Conservation (phyloP, 805 yeast species). For the Brettanomyces anomalus region DNA sequence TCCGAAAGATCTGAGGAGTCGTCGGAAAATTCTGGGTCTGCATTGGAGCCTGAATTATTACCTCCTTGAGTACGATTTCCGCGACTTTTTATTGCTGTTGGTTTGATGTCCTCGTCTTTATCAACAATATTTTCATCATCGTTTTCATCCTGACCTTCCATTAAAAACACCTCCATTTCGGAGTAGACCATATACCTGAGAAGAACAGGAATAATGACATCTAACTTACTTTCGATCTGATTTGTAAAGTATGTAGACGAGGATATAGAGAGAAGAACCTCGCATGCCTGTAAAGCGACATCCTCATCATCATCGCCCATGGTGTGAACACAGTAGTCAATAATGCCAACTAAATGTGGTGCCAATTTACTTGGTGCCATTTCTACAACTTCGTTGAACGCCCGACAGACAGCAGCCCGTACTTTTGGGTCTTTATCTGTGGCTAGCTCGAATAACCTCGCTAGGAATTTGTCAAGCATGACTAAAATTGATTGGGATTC, state of each 20-base stretch:
- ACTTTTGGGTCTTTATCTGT: constrained; percentile 48
- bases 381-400: constrained; percentile 65
- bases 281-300: constrained; percentile 89
- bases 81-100: constrained; percentile 33
- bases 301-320: constrained; percentile 57
- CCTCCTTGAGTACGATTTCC: constrained; percentile 57
- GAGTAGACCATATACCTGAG: constrained; percentile 80
- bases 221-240: constrained; percentile 48
- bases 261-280: constrained; percentile 71
- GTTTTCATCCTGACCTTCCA: constrained; percentile 56
- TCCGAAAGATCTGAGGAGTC: constrained; percentile 65
- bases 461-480: constrained; percentile 58
- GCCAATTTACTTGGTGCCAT: constrained; percentile 70
- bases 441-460: constrained; percentile 48
- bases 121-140: constrained; percentile 77
- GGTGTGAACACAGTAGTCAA: constrained; percentile 74
- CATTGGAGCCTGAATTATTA: constrained; percentile 18
- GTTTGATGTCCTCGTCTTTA: constrained; percentile 79
- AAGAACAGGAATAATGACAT: constrained; percentile 64
- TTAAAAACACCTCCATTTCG: constrained; percentile 63
- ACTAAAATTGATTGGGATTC: constrained; percentile 57
- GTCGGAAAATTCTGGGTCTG: constrained; percentile 19
- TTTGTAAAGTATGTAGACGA: constrained; percentile 52
- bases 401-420: constrained; percentile 65
- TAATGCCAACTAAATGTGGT: constrained; percentile 80